Conservation (phyloP, 129 eudicot species). For the Centaurea solstitialis region DNA sequence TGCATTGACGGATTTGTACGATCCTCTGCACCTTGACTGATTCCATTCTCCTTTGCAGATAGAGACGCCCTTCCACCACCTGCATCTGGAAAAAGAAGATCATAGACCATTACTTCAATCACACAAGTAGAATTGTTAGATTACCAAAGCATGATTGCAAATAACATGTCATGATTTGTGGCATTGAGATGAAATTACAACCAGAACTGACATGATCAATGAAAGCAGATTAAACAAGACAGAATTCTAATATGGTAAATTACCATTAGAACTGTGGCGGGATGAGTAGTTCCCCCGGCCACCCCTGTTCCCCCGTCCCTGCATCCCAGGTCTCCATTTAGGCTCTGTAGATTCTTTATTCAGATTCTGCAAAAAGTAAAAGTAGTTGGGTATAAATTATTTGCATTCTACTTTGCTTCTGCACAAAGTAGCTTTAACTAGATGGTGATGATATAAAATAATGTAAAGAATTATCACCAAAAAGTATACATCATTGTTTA, state of each 20-base stretch:
- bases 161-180: neutral
- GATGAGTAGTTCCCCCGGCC: constrained; percentile 52
- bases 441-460: no score
- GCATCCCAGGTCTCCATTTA: constrained; percentile 65
- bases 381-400: no score
- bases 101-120: neutral
- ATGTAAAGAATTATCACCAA: neutral
- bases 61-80: constrained; percentile 49
- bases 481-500: neutral
- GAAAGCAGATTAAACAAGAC: neutral
- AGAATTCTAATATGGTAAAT: constrained; percentile 1
- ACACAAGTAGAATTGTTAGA: neutral
- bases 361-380: constrained; percentile 37
- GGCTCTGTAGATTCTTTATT: constrained; percentile 61
- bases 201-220: neutral
- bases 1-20: constrained; percentile 20
- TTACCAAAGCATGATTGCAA: neutral
- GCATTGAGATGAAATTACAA: neutral
- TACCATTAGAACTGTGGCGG: constrained; percentile 51
- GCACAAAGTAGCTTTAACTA: no score
- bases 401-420: no score
- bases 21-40: constrained; percentile 38
- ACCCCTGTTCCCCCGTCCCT: constrained; percentile 60
- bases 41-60: constrained; percentile 60
- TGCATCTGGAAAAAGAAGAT: constrained; percentile 39